Percentiles rank a stretch among this genome's conserved stretches.
Evolutionary conservation across 495 filamentous ascomycete genomes (phyloP).

Genomic region (Penicillium coprophilum): DNA sequence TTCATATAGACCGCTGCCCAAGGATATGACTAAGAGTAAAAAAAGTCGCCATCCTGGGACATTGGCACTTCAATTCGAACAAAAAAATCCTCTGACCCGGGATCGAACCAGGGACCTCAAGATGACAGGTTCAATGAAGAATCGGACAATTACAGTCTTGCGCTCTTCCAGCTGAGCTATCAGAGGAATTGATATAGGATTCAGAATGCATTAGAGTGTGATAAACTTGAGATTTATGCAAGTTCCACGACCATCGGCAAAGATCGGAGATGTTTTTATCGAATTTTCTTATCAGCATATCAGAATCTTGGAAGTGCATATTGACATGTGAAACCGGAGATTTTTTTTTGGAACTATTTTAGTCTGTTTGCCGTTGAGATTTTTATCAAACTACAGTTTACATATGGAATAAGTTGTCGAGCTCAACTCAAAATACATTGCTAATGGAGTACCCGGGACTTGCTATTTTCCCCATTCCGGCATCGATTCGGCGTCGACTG

Average conservation of each 20-base stretch:
- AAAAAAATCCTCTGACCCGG: conserved; percentile 9
- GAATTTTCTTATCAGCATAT: neutral
- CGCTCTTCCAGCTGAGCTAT: conserved; percentile 15
- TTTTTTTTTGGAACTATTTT: conserved; percentile 1
- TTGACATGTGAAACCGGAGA: conserved; percentile 6
- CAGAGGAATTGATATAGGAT: neutral
- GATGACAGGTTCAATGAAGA: conserved; percentile 2
- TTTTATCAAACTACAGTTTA: neutral
- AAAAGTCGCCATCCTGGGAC: too few species aligned
- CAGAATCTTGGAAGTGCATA: neutral
- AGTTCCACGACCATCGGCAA: too few species aligned
- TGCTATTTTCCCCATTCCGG: conserved; percentile 31
- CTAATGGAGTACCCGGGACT: conserved; percentile 35
- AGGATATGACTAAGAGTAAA: too few species aligned
- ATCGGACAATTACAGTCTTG: conserved; percentile 6
- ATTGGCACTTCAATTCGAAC: neutral
- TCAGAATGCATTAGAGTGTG: accelerated
- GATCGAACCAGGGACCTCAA: conserved; percentile 11
- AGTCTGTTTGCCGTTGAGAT: neutral
- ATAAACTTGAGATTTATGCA: too few species aligned
- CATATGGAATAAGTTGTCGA: neutral
- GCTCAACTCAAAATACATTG: neutral
- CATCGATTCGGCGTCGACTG: conserved; percentile 35
- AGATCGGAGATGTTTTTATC: neutral
- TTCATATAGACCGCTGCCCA: too few species aligned